Base-by-base conservation (phyloP, 2,329 filamentous ascomycete species). In the Sporothrix curviconia region DNA sequence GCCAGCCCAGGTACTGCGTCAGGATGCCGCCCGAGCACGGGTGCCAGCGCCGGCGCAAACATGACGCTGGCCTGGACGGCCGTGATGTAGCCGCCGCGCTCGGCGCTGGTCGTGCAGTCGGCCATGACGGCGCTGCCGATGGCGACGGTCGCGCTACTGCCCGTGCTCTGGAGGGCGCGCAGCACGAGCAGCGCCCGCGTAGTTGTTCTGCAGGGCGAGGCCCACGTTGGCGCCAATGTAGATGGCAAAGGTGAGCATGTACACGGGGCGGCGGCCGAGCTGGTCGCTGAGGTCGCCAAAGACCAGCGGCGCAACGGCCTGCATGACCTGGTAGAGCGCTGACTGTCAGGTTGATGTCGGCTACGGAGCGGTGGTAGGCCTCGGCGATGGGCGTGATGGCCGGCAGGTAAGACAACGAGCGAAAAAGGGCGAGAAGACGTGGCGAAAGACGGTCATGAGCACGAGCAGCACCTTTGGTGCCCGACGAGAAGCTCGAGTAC, bases 21-120 rank as follows among this genome's bases (percentile, higher is more conserved):
- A 84, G 65, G 1, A 80, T 62, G 2, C 80, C 81, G 4, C 81
- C n/a, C 80, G 7, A 83, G 65, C 3, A 82, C 72, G 0, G 82
- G 81, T 0, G 76, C 72, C 32, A 75, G 52, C 0, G 70, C 68
- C 7, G 71, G 70, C 5, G 65, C 71, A 42, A 83, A 64, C 4
- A 79, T 72, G 2, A 71, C 62, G 44, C 71, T 76, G 34, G 70
- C 69, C 58, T 72, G 74, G 52, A 73, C 75, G 60, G 72, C 75
- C 22, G 74, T 78, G 44, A 84, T 75, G 64, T 79, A 80, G 6
- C 73, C 70, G 15, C 81, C 81, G 53, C 84, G 72, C 64, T 87
- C 82, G 0, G 76, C 74, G 2, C 75, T 73, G 0, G 80, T 82
- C 1, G 76, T 75, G 9, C 59, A 53, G 59, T 64, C 62, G 1